Conservation (phyloP, 2,329 filamentous ascomycete genomes). For the Pyricularia grisea region DNA sequence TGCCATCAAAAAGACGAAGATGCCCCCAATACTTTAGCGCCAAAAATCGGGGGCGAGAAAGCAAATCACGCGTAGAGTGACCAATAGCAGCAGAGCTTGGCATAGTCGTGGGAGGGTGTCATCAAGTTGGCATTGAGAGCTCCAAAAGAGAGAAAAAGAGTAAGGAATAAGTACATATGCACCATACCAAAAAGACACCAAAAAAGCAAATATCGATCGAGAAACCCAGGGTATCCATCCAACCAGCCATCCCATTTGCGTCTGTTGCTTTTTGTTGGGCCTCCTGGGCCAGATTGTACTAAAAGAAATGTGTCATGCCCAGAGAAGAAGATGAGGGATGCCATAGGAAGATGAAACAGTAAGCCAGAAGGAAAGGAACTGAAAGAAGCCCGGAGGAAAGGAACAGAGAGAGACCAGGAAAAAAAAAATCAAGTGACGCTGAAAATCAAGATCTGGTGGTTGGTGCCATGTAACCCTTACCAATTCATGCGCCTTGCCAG, state of each 20-base stretch:
- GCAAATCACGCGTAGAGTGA: neutral
- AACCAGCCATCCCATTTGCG: neutral
- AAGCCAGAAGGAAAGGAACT: constrained; percentile 6
- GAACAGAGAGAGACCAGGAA: constrained; percentile 4
- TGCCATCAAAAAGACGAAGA: neutral
- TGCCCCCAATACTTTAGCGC: neutral
- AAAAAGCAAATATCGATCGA: neutral
- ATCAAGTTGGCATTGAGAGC: neutral
- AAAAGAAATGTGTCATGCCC: neutral
- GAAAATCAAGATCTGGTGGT: neutral
- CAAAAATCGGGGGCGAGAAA: neutral
- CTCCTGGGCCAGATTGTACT: neutral
- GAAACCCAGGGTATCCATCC: neutral
- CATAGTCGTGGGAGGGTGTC: neutral
- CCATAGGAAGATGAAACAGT: neutral
- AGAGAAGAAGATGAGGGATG: neutral
- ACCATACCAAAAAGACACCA: neutral
- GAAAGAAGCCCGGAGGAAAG: too few species aligned
- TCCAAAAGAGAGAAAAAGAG: neutral
- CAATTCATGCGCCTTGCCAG: neutral
- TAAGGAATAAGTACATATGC: neutral
- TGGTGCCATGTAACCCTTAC: neutral
- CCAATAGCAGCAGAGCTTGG: neutral
- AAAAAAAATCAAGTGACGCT: constrained; percentile 1
- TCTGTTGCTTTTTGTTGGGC: neutral